A percentile compares a stretch with the other conserved stretches of the same genome.
These are phyloP conservation scores for Pseudonitzschia delicatissima DNA, from an alignment of 108 stramenopile species.

Conservation along the genomic window DNA sequence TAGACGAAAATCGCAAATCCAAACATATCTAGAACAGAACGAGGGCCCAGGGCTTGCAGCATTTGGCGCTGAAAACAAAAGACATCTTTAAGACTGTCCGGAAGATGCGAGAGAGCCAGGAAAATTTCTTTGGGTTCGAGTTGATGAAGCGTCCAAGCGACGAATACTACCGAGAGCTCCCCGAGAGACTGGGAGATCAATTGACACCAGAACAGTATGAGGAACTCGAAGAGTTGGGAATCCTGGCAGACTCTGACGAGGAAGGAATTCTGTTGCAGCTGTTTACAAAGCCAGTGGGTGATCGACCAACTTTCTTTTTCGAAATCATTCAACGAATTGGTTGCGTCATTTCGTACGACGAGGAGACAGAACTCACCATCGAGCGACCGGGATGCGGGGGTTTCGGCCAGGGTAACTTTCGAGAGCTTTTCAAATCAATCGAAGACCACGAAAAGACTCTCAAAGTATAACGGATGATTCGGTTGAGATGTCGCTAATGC, in stretches of 20 bases:
- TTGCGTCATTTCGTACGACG: slow-evolving; percentile 41
- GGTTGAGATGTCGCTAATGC: too few relatives aligned
- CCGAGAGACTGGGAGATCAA: slow-evolving; percentile 41
- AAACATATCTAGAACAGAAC: slow-evolving; percentile 86
- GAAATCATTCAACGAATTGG: slow-evolving; percentile 92
- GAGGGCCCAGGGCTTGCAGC: slow-evolving; percentile 85
- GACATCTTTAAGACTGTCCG: slow-evolving; percentile 78
- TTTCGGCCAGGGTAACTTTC: slow-evolving; percentile 89
- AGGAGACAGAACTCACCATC: slow-evolving; percentile 4
- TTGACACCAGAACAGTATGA: slow-evolving; percentile 47
- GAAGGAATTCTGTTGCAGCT: slow-evolving; percentile 84
- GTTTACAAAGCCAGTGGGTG: slow-evolving; percentile 85
- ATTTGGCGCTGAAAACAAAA: slow-evolving; percentile 79
- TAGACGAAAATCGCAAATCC: slow-evolving; percentile 62
- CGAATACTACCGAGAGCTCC: slow-evolving; percentile 67
- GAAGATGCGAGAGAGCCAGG: slow-evolving; percentile 55
- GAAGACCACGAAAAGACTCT: slow-evolving; percentile 78
- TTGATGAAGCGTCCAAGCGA: slow-evolving; percentile 75
- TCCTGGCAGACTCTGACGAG: slow-evolving; percentile 84
- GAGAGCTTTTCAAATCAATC: slow-evolving; percentile 85
- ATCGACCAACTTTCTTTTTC: slow-evolving; percentile 83
- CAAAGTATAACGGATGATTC: slow-evolving; percentile 53
- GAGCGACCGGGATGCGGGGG: slow-evolving; percentile 84
- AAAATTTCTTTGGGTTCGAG: slow-evolving; percentile 72
- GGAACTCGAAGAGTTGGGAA: slow-evolving; percentile 65